These are phyloP conservation scores for Oryza coarctata DNA, from an alignment of 176 grass and related monocot genomes.

Conservation along the genomic window DNA sequence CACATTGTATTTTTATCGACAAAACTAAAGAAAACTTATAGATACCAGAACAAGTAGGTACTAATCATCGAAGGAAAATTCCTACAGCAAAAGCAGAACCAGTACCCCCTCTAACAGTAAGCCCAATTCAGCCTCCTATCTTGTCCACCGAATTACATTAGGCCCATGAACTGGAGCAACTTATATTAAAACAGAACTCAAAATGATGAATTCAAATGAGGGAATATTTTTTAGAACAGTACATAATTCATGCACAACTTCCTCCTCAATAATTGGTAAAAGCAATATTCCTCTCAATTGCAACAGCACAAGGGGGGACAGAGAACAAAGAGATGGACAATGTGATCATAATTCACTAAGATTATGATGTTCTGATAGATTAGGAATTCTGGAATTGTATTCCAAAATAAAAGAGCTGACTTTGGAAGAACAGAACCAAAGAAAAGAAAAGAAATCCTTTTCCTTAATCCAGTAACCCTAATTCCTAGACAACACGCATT, in stretches of 20 bases:
- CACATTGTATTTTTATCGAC: neutral
- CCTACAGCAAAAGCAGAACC: slow-evolving; percentile 1
- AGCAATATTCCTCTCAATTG: neutral
- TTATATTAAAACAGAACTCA: neutral
- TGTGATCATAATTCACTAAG: neutral
- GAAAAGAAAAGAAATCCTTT: neutral
- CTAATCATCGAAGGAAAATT: neutral
- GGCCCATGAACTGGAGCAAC: neutral
- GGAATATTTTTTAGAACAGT: neutral
- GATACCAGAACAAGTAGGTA: neutral
- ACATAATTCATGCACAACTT: neutral
- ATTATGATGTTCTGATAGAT: neutral
- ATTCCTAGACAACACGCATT: neutral
- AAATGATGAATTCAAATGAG: neutral
- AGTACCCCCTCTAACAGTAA: neutral
- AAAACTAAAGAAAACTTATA: neutral
- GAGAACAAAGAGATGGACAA: neutral
- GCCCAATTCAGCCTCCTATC: neutral
- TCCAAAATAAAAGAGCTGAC: neutral
- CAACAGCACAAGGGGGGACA: neutral
- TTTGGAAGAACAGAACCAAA: neutral
- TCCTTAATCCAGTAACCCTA: neutral
- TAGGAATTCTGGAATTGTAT: neutral
- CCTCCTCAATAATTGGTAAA: neutral
- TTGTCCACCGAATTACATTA: neutral